Percentiles rank a stretch among this genome's conserved stretches.
These are phyloP conservation scores for Tricholoma terreum DNA, from an alignment of 768 basidiomycete genomes.

Conservation along the genomic window DNA sequence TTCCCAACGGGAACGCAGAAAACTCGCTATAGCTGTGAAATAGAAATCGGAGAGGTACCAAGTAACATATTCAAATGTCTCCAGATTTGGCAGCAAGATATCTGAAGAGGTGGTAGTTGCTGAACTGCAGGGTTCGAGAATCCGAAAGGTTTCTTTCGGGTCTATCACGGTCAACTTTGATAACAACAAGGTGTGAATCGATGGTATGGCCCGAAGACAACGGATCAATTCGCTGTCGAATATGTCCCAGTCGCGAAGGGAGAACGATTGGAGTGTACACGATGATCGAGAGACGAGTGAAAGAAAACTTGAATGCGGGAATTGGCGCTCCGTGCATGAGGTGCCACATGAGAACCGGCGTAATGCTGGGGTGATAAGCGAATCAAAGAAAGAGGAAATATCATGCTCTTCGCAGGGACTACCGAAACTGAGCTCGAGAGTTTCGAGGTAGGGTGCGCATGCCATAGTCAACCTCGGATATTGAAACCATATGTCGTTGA, in stretches of 20 bases:
- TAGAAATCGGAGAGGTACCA: no score
- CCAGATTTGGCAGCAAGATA: no score
- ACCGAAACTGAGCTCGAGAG: neutral
- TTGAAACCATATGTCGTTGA: neutral
- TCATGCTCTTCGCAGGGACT: no score
- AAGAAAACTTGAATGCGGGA: neutral
- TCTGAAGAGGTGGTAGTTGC: no score
- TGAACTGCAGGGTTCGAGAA: no score
- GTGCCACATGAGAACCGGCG: neutral
- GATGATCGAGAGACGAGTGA: neutral
- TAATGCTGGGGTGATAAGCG: neutral
- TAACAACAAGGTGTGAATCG: neutral
- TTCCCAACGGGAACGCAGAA: no score
- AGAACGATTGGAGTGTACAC: neutral
- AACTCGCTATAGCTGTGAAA: no score
- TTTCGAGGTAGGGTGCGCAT: neutral
- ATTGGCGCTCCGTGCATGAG: neutral
- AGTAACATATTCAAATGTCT: no score
- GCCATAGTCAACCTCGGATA: neutral
- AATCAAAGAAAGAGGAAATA: neutral
- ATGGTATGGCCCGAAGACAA: neutral
- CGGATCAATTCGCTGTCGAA: neutral
- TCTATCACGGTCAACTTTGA: neutral
- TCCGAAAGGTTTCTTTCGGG: no score
- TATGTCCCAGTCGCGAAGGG: neutral